Evolutionary conservation across 495 filamentous ascomycete species (phyloP).

Genomic region (Penicillium tannophilum): DNA sequence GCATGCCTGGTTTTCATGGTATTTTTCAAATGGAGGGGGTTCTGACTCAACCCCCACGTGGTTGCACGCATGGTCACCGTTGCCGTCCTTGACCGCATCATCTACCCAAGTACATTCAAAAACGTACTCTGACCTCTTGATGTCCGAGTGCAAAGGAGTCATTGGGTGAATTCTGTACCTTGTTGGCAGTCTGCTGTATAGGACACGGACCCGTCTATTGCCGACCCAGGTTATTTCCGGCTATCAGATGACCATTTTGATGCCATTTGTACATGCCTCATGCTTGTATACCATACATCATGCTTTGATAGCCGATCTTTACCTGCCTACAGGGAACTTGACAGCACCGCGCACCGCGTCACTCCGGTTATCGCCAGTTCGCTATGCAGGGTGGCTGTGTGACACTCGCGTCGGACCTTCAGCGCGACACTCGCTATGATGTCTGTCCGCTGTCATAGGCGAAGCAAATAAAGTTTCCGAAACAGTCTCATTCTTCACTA

Average conservation of each 20-base stretch:
- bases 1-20: not conserved
- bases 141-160: not conserved
- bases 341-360: slow-evolving; percentile 3
- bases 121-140: slow-evolving; percentile 12
- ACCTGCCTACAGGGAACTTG: not conserved
- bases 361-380: slow-evolving; percentile 8
- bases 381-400: slow-evolving; percentile 3
- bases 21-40: not conserved
- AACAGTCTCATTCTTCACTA: not conserved
- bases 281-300: not conserved
- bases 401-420: slow-evolving; percentile 14
- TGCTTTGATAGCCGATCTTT: slow-evolving; percentile 7
- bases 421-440: slow-evolving; percentile 9
- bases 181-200: not conserved
- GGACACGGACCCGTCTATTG: not conserved
- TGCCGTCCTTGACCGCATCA: not conserved
- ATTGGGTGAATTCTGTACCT: not conserved
- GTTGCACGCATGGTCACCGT: slow-evolving; percentile 17
- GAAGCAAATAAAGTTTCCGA: not conserved
- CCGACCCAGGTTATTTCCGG: not conserved
- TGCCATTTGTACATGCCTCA: not conserved
- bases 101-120: not conserved
- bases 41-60: slow-evolving; percentile 17
- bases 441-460: not conserved
- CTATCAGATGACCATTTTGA: slow-evolving; percentile 13